Percentiles rank a stretch among this genome's conserved stretches.
These are phyloP conservation scores for Auricularia sp. DNA, from an alignment of 768 basidiomycete genomes.

Conservation along the genomic window DNA sequence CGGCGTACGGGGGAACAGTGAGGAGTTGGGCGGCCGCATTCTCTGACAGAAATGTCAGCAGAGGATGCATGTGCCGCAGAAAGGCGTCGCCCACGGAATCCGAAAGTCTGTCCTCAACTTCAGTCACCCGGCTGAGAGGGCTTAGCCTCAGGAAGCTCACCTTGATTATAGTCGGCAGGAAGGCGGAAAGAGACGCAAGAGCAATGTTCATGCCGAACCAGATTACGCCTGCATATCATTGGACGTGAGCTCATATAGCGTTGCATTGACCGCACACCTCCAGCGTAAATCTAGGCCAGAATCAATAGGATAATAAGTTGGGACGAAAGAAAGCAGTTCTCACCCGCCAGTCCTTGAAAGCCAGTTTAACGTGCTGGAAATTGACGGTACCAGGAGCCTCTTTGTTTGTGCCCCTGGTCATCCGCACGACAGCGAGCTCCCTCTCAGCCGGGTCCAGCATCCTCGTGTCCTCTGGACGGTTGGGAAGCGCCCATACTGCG, in stretches of 20 bases:
- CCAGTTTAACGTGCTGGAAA: conserved; percentile 50
- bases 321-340: conserved; percentile 9
- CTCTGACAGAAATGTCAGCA: conserved; percentile 26
- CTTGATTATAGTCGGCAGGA: conserved; percentile 71
- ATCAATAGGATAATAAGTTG: no score
- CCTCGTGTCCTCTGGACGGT: conserved; percentile 60
- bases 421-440: conserved; percentile 9
- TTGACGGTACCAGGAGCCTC: conserved; percentile 7
- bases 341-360: conserved; percentile 66
- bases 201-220: conserved; percentile 74
- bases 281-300: no score
- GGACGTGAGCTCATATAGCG: no score
- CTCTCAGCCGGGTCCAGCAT: conserved; percentile 40
- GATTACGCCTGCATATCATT: conserved; percentile 31
- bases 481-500: conserved; percentile 48
- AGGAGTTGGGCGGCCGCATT: conserved; percentile 60
- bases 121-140: not conserved
- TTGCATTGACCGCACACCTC: not conserved
- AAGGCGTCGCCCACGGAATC: no score
- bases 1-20: conserved; percentile 75
- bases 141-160: conserved; percentile 10
- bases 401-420: not conserved
- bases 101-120: no score
- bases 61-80: no score
- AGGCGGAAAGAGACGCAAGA: conserved; percentile 70